Base-by-base conservation (phyloP, 1,284 basidiomycete species). In the Ustilago tritici region DNA sequence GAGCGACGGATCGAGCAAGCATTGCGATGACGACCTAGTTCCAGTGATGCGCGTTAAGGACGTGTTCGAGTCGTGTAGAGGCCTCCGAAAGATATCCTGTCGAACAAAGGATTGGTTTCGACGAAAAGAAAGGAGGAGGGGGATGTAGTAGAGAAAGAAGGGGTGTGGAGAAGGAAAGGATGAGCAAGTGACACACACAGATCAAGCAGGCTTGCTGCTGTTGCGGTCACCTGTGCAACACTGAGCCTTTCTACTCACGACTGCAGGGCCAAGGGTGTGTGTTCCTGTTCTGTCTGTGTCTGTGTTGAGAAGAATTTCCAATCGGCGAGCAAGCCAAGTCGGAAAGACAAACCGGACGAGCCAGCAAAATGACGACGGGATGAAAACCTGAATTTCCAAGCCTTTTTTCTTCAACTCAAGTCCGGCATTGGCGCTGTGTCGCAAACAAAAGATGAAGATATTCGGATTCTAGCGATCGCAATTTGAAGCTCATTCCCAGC, bases 1-100 rank as follows among this genome's bases (percentile, higher is more conserved):
- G 76, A 41, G 76, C 69, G 35, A 70, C 46, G 32, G 76, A 65
- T 56, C 76, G 70, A 54, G 76, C 31, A 49, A 78, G 61, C 76
- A 75, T 66, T 31, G 60, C 40, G 38, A 57, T 36, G 50, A 52
- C 31, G 54, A 31, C 11, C 15, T 55, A n/a, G 17, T 43, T 36
- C 32, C 46, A 10, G 34, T 31, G 28, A n/a, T 17, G 47, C 11
- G 34, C 28, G 38, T 46, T 31, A 14, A 32, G 23, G 53, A 35
- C 1, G 34, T 36, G 52, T 34, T 53, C 14, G 32, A 35, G 2
- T 28, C 32, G 19, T 11, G 35, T 17, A 19, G 15, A 8, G 17
- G 53, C 19, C 53, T 35, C 34, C 36, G 23, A 36, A 55, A 19
- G 53, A 32, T 55, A 28, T 46, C 55, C 46, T 46, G 54, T 56